Conservation (phyloP, 208 protist species). For the Tritrichomonas foetus region DNA sequence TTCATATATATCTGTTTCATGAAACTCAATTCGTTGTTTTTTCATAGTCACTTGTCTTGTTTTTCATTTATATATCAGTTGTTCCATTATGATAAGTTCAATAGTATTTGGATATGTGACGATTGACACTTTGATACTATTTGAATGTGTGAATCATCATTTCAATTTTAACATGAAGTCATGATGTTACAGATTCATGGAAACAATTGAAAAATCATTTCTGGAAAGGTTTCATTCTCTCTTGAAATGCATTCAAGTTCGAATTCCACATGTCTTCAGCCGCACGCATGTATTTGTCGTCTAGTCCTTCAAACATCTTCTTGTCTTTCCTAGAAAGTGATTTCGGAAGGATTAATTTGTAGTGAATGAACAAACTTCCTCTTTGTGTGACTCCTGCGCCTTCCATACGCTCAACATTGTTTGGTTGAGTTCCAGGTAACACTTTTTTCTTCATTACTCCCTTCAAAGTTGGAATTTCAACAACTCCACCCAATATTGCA, state of each 20-base stretch:
- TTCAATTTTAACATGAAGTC: too few species aligned
- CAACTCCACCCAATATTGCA: neutral
- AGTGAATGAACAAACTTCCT: neutral
- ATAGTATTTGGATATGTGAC: too few species aligned
- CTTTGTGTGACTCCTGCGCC: neutral
- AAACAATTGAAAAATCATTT: too few species aligned
- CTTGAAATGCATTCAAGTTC: neutral
- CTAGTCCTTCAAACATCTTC: neutral
- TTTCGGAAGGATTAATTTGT: neutral
- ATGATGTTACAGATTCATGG: too few species aligned
- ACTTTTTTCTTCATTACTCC: neutral
- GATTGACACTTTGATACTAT: too few species aligned
- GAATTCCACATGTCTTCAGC: conserved; percentile 1
- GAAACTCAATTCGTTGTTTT: too few species aligned
- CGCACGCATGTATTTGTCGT: neutral
- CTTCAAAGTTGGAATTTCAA: neutral
- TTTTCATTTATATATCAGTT: too few species aligned
- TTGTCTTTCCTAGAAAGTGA: neutral
- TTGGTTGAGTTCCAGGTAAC: conserved; percentile 14
- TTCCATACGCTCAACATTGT: neutral
- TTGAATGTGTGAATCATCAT: too few species aligned
- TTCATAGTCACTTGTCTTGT: too few species aligned
- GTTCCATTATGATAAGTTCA: too few species aligned
- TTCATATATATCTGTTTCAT: too few species aligned
- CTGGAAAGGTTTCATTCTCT: neutral